These are phyloP conservation scores for Picea engelmannii DNA, from an alignment of 83 land plant species.

Conservation along the genomic window DNA sequence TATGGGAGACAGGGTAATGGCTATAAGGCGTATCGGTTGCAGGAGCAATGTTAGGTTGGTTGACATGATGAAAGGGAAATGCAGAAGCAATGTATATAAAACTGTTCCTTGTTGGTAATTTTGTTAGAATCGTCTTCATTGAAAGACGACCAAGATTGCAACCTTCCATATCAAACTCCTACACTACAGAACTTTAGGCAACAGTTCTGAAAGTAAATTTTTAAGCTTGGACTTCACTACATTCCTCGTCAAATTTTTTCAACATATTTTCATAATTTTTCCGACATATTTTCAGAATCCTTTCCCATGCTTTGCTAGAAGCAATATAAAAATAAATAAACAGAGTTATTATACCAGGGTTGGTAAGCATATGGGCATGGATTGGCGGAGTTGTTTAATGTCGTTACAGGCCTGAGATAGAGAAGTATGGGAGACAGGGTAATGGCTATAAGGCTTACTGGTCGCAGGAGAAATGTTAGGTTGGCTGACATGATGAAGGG, in stretches of 20 bases:
- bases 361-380: constrained; percentile 5
- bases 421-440: neutral
- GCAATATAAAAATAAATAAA: too few species aligned
- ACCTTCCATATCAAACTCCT: too few species aligned
- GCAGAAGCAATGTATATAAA: neutral
- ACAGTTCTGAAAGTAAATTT: too few species aligned
- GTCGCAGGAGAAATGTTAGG: neutral
- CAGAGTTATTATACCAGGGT: too few species aligned
- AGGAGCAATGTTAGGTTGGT: neutral
- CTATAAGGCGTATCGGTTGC: neutral
- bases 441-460: neutral
- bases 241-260: too few species aligned
- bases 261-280: too few species aligned
- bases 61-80: neutral
- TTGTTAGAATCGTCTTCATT: neutral
- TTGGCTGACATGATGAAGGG: neutral
- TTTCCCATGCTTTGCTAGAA: too few species aligned
- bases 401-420: neutral
- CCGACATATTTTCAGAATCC: too few species aligned
- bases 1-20: neutral
- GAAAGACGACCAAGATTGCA: too few species aligned
- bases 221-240: too few species aligned
- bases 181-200: too few species aligned
- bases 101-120: neutral
- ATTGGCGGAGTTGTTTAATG: constrained; percentile 5